Evolutionary conservation across 495 filamentous ascomycete species (phyloP).

Genomic region (Penicillium salamii): DNA sequence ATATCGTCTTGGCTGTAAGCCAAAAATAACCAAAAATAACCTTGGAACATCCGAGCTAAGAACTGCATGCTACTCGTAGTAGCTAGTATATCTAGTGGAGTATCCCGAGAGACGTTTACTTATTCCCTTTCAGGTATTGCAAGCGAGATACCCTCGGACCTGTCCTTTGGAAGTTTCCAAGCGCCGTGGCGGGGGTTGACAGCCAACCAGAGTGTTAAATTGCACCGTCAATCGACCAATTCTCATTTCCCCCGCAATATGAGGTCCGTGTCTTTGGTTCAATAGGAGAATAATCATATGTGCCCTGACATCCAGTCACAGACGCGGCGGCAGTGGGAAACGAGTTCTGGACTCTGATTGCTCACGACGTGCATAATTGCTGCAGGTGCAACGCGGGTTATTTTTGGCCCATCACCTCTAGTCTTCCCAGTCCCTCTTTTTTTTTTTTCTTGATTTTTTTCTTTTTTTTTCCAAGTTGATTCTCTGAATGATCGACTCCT

Average conservation of each 20-base stretch:
- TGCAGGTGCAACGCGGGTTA: slow-evolving; percentile 29
- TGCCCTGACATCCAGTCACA: background rate
- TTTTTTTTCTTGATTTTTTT: background rate
- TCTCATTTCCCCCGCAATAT: background rate
- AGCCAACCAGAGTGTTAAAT: too few species aligned
- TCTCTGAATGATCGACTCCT: too few species aligned
- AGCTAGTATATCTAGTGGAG: too few species aligned
- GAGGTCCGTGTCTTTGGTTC: too few species aligned
- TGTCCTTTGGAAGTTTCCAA: too few species aligned
- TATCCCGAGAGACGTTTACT: background rate
- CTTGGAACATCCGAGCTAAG: too few species aligned
- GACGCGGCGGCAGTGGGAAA: background rate
- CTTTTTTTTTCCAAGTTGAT: background rate
- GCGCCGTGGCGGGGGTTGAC: slow-evolving; percentile 10
- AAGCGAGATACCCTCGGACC: slow-evolving; percentile 5
- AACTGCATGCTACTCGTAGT: too few species aligned
- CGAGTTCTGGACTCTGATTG: slow-evolving; percentile 16
- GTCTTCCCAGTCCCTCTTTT: slow-evolving; percentile 7
- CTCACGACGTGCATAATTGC: slow-evolving; percentile 22
- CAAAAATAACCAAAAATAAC: too few species aligned
- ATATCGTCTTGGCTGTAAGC: too few species aligned
- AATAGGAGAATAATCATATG: too few species aligned
- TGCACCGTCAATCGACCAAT: too few species aligned
- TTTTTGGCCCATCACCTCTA: slow-evolving; percentile 25
- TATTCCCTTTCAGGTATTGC: background rate